These are phyloP conservation scores for Tillandsia fasciculata DNA, from an alignment of 176 grass and related monocot species.

Conservation along the genomic window DNA sequence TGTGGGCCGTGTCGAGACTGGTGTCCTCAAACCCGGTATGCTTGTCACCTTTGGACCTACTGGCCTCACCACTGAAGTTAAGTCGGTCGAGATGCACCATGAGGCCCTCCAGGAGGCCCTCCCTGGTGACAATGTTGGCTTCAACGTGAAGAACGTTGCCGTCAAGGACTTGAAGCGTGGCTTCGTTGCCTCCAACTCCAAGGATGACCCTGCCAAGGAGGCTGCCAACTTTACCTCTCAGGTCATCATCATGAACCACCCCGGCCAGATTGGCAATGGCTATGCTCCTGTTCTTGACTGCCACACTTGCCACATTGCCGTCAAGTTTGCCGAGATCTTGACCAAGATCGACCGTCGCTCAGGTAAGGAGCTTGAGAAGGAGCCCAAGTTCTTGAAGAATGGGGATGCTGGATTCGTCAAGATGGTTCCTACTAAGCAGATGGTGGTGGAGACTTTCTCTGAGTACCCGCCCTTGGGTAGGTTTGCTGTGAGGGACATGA, in stretches of 20 bases:
- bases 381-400: slow-evolving; percentile 22
- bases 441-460: slow-evolving; percentile 17
- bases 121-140: slow-evolving; percentile 16
- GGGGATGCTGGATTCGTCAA: slow-evolving; percentile 13
- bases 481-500: slow-evolving; percentile 16
- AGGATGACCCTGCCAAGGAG: slow-evolving; percentile 18
- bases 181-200: slow-evolving; percentile 14
- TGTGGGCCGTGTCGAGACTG: slow-evolving; percentile 12
- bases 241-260: slow-evolving; percentile 25
- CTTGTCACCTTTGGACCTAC: slow-evolving; percentile 19
- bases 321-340: slow-evolving; percentile 15
- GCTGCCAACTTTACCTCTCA: slow-evolving; percentile 20
- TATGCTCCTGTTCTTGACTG: slow-evolving; percentile 17
- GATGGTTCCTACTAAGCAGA: slow-evolving; percentile 15
- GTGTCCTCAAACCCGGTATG: slow-evolving; percentile 12
- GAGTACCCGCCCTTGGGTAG: slow-evolving; percentile 15
- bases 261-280: slow-evolving; percentile 18
- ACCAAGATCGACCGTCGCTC: slow-evolving; percentile 16
- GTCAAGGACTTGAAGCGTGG: slow-evolving; percentile 18
- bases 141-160: slow-evolving; percentile 17
- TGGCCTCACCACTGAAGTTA: slow-evolving; percentile 14
- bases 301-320: slow-evolving; percentile 14
- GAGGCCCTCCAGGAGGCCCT: slow-evolving; percentile 20
- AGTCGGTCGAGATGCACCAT: slow-evolving; percentile 19
- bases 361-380: slow-evolving; percentile 19